Conservation (phyloP, 352 stramenopile genomes). For the Phytophthora melonis region DNA sequence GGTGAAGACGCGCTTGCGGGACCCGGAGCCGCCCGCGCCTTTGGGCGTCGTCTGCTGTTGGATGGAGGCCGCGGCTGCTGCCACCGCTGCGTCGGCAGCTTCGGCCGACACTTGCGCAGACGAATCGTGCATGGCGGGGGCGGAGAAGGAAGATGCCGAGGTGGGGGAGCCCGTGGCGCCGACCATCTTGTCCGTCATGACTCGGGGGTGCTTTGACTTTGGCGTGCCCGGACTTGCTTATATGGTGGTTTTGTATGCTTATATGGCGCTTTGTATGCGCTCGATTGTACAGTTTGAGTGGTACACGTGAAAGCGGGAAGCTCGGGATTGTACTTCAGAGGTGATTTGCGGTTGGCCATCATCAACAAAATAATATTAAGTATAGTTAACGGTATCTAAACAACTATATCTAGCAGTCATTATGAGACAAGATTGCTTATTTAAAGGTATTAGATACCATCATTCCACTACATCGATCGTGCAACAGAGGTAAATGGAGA, state of each 20-base stretch:
- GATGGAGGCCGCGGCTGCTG: not conserved
- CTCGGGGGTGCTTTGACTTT: constrained; percentile 13
- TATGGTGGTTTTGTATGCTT: constrained; percentile 8
- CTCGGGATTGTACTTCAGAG: no score
- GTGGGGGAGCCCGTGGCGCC: constrained; percentile 29
- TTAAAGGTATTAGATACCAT: no score
- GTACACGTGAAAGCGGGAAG: no score
- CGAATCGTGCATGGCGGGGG: constrained; percentile 17
- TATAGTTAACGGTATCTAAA: no score
- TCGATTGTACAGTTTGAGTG: constrained; percentile 20
- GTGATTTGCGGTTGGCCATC: no score
- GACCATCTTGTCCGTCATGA: constrained; percentile 35
- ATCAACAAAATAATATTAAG: no score
- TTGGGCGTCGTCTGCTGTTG: constrained; percentile 27
- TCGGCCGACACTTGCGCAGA: constrained; percentile 11
- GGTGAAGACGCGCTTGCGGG: constrained; percentile 79
- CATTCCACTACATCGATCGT: no score
- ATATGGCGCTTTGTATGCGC: constrained; percentile 14
- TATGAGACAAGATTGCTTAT: no score
- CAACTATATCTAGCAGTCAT: no score
- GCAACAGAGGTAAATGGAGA: no score
- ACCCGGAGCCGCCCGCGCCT: not conserved
- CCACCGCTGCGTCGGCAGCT: constrained; percentile 2
- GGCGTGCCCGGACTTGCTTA: no score
- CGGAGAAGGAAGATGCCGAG: constrained; percentile 25